These are phyloP conservation scores for Aspergillus tubingensis DNA, from an alignment of 2,329 filamentous ascomycete genomes.

Conservation along the genomic window DNA sequence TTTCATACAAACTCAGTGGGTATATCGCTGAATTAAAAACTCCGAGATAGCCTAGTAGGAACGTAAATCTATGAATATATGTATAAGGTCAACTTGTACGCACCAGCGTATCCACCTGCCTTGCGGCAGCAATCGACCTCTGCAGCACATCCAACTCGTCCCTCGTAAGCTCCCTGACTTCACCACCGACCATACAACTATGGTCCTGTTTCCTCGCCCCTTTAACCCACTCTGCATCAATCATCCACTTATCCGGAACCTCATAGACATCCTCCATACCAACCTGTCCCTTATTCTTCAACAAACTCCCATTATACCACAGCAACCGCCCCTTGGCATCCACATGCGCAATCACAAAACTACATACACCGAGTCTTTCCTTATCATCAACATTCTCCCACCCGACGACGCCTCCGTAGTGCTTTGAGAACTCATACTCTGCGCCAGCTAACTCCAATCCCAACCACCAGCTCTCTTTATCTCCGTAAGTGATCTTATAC, in stretches of 20 bases:
- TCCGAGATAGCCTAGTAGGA: no score
- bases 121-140: slow-evolving; percentile 4
- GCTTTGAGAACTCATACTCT: slow-evolving; percentile 7
- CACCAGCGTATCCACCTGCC: background rate
- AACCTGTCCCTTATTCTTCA: slow-evolving; percentile 10
- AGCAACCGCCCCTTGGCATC: slow-evolving; percentile 8
- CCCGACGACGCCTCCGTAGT: slow-evolving; percentile 14
- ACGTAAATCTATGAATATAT: background rate
- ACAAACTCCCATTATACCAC: slow-evolving; percentile 15
- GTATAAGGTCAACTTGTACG: background rate
- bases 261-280: slow-evolving; percentile 7
- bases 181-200: slow-evolving; percentile 12
- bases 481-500: slow-evolving; percentile 8
- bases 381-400: slow-evolving; percentile 1
- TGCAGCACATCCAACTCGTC: slow-evolving; percentile 4
- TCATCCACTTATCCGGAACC: slow-evolving; percentile 8
- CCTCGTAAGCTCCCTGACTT: background rate
- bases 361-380: slow-evolving; percentile 2
- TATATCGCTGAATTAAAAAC: no score
- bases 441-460: slow-evolving; percentile 12
- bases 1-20: no score
- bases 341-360: slow-evolving; percentile 15
- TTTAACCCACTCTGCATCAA: slow-evolving; percentile 15
- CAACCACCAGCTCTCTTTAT: slow-evolving; percentile 16
- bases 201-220: slow-evolving; percentile 11